Base-by-base conservation (phyloP, 306 rosid genomes). In the Casuarina cunninghamiana region DNA sequence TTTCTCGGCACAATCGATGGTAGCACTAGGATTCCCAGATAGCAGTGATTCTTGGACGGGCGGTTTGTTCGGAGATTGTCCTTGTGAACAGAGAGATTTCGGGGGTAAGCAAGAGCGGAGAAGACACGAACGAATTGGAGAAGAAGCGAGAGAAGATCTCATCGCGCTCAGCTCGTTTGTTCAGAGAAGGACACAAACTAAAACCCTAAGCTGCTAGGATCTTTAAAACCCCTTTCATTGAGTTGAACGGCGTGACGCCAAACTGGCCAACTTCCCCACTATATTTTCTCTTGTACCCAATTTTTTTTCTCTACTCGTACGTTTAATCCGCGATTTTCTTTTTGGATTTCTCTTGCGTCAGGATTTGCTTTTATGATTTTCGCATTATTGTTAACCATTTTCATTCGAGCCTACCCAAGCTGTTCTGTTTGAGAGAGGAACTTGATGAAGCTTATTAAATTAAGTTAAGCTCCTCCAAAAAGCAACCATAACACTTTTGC, bases 21-120 rank as follows among this genome's bases (percentile, higher is more conserved):
- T 72, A 53, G 63, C 49, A 10, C 53, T 37, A 44, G 10, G 73
- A 69, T 69, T 73, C 41, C 12, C 58, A 6, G 60, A 51, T 45
- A 38, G 39, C 57, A n/a, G 75, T 2, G 77, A 42, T 72, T 55
- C 70, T 32, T 44, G 2, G n/a, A 53, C 26, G 7, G 45, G 58
- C 26, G 71, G 16, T 44, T 50, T 21, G 12, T 37, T 7, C 50
- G 77, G 26, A 71, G 15, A 39, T 5, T 49, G 73, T 21, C 84
- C 21, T 44, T 21, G 72, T 3, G 85, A 83, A 75, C 76, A 72
- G 42, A 86, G 68, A 73, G 15, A 69, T 38, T 41, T 51, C 26
- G 61, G 55, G 61, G 39, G 86, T 43, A 85, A 72, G 69, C 81
- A 84, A 38, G 69, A 26, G 79, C 54, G 67, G 60, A 75, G 79